Percentiles rank a stretch among this genome's conserved stretches.
phyloP scores from a whole-genome alignment of 495 filamentous ascomycete genomes.

The Thermochaetoides thermophila region DNA sequence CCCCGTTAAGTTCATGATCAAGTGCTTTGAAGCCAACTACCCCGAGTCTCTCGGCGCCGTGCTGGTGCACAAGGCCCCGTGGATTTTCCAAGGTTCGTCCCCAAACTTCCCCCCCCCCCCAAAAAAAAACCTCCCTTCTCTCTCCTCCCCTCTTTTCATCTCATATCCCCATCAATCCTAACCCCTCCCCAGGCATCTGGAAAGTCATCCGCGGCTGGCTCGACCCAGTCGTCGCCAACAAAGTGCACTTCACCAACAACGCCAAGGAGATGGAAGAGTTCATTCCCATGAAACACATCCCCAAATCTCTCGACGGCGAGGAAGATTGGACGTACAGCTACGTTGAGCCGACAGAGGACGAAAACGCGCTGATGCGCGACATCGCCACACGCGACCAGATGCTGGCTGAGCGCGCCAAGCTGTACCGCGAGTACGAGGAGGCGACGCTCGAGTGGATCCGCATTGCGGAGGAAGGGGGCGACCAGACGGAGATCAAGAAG shows the following conservation, averaged over 20 bases:
- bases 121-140: not conserved
- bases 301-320: constrained; percentile 65
- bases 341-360: constrained; percentile 54
- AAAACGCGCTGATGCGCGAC: constrained; percentile 62
- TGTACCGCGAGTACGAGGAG: constrained; percentile 57
- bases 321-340: constrained; percentile 74
- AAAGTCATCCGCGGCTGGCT: constrained; percentile 91
- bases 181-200: constrained; percentile 48
- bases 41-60: constrained; percentile 83
- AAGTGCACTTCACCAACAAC: constrained; percentile 88
- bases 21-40: constrained; percentile 98
- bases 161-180: not conserved
- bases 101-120: not conserved
- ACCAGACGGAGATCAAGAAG: constrained; percentile 23
- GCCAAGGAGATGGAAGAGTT: constrained; percentile 64
- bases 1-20: constrained; percentile 97
- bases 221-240: constrained; percentile 86
- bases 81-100: constrained; percentile 76
- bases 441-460: constrained; percentile 56
- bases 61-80: constrained; percentile 92
- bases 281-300: constrained; percentile 54
- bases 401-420: constrained; percentile 38
- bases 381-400: constrained; percentile 44
- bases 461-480: constrained; percentile 14
- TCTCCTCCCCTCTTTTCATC: not conserved